phyloP scores from a whole-genome alignment of 2,329 filamentous ascomycete genomes.

The Diplocarpon rosae region DNA sequence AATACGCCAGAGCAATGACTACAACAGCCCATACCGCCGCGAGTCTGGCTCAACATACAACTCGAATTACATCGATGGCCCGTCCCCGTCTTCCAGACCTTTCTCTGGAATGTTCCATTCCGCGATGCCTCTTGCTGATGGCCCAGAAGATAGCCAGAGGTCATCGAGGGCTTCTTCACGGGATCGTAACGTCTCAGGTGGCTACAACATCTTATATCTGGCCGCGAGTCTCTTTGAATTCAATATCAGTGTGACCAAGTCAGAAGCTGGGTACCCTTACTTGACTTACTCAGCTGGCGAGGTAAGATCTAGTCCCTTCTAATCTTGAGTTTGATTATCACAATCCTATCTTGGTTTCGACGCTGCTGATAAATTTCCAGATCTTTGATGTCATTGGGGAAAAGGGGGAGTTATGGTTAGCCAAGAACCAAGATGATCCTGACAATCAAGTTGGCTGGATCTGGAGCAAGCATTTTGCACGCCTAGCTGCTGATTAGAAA shows the following conservation, averaged over 20 bases:
- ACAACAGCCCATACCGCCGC: conserved; percentile 30
- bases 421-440: conserved; percentile 89
- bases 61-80: conserved; percentile 32
- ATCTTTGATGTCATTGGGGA: conserved; percentile 90
- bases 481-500: conserved; percentile 31
- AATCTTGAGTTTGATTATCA: background rate
- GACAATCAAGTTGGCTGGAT: conserved; percentile 83
- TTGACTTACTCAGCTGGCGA: conserved; percentile 92
- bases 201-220: conserved; percentile 73
- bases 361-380: conserved; percentile 28
- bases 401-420: conserved; percentile 95
- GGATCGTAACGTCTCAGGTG: conserved; percentile 40
- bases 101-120: conserved; percentile 78
- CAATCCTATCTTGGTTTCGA: background rate
- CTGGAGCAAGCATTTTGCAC: conserved; percentile 95
- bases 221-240: conserved; percentile 94
- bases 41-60: conserved; percentile 46
- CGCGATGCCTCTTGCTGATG: conserved; percentile 70
- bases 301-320: conserved; percentile 30
- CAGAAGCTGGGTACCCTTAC: conserved; percentile 92
- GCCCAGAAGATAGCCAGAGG: conserved; percentile 39
- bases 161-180: conserved; percentile 49
- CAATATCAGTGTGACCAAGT: conserved; percentile 84
- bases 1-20: conserved; percentile 43
- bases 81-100: conserved; percentile 30